Conservation (phyloP, 176 grass and related monocot genomes). For the Ananas comosus region DNA sequence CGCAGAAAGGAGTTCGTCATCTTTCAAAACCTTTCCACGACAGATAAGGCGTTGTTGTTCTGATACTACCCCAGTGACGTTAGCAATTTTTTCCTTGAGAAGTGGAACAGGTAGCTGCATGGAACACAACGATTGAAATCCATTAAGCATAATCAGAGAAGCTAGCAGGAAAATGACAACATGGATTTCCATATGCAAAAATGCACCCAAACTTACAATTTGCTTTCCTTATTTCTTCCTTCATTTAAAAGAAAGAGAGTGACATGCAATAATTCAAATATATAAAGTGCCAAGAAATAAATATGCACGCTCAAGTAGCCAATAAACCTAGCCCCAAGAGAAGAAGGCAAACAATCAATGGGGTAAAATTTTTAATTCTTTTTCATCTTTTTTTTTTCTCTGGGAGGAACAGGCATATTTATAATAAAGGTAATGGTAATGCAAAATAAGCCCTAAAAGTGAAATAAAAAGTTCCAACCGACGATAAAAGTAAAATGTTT, state of each 20-base stretch:
- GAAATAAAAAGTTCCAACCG: too few species aligned
- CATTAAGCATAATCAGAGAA: constrained; percentile 21
- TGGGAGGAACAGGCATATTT: too few species aligned
- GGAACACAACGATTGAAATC: constrained; percentile 10
- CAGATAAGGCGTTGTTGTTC: constrained; percentile 93
- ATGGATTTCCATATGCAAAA: not conserved
- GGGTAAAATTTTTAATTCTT: too few species aligned
- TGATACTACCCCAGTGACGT: constrained; percentile 75
- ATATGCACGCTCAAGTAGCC: not conserved
- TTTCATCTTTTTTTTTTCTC: too few species aligned
- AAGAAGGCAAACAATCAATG: too few species aligned
- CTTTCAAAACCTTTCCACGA: constrained; percentile 83
- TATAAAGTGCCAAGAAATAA: not conserved
- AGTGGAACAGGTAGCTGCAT: constrained; percentile 83
- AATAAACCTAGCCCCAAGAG: too few species aligned
- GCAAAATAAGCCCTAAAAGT: too few species aligned
- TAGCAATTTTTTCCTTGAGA: constrained; percentile 94
- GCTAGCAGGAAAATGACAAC: not conserved
- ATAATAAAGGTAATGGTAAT: too few species aligned
- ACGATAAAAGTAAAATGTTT: too few species aligned
- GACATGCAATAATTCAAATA: not conserved
- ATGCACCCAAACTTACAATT: not conserved
- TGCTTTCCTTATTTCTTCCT: not conserved
- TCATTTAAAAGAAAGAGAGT: not conserved
- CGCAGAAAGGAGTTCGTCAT: constrained; percentile 89